Evolutionary conservation across 2,329 filamentous ascomycete species (phyloP), one percentile per base, ranked within the genome.

Genomic region (Tothia fuscella): DNA sequence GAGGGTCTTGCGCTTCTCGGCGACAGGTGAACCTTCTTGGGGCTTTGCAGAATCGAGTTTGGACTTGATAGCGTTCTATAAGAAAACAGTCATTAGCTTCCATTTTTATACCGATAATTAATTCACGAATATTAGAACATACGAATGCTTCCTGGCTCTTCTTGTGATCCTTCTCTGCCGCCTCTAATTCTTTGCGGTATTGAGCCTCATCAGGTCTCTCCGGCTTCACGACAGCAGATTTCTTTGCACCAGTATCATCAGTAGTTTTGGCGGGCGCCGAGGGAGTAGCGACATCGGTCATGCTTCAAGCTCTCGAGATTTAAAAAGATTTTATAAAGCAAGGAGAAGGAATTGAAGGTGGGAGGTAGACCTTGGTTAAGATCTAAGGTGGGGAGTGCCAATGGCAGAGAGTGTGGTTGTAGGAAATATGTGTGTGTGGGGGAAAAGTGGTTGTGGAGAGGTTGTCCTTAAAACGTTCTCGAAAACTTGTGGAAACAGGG

Each of bases 151-250:
- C 79, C 67, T 91, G 82, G 36, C 80, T 72, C 40, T 76, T 77
- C 57, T 81, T 71, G 65, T 93, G 81, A 50, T 83, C 85, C 70
- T 94, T 93, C 65, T 96, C 85, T 20, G 82, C 82, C 65, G 82
- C 76, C 38, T 76, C 79, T 47, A 94, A 72, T 49, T 75, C 73
- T 59, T 79, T 74, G 67, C 93, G 87, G 71, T 80, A 98, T 52
- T 72, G 68, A 50, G 80, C 81, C 67, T 91, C 83, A 62, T 95
- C 84, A 35, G 91, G 91, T 72, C 82, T 86, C 64, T 83, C 75
- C 41, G 88, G 87, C 66, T 79, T 86, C 39, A 32, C 39, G 12
- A 41, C 31, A 31, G 29, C 26, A 6, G 26, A n/a, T 31, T 41
- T 41, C 16, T 29, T 16, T 34, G 33, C 28, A 25, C 22, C 21